A percentile compares a stretch with the other conserved stretches of the same genome.
phyloP scores from a whole-genome alignment of 805 yeast genomes.

The Candida morakotiae region DNA sequence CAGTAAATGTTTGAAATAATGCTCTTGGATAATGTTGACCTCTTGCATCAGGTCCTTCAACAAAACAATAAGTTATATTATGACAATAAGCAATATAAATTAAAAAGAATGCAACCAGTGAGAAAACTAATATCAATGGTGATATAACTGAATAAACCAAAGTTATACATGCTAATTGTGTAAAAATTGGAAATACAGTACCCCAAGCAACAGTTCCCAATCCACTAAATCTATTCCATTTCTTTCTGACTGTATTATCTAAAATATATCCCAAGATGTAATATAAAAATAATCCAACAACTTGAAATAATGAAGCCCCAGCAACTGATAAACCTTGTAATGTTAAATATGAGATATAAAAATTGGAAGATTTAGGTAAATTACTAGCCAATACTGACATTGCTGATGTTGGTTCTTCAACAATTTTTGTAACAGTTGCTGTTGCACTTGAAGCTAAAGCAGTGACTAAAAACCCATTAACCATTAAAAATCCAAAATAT shows the following conservation, averaged over 20 bases:
- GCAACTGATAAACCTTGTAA: slow-evolving; percentile 66
- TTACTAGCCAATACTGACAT: slow-evolving; percentile 60
- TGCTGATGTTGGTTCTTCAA: slow-evolving; percentile 54
- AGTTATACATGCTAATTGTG: slow-evolving; percentile 65
- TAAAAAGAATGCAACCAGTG: slow-evolving; percentile 64
- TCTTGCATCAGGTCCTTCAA: slow-evolving; percentile 66
- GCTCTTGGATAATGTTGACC: slow-evolving; percentile 89
- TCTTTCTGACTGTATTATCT: slow-evolving; percentile 66
- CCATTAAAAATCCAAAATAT: slow-evolving; percentile 65
- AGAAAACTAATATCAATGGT: slow-evolving; percentile 77
- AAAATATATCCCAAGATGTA: slow-evolving; percentile 54
- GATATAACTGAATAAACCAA: slow-evolving; percentile 70
- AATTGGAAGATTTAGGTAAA: slow-evolving; percentile 71
- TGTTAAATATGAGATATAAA: slow-evolving; percentile 62
- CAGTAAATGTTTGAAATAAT: slow-evolving; percentile 80
- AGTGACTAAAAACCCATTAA: slow-evolving; percentile 68
- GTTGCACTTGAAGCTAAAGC: slow-evolving; percentile 71
- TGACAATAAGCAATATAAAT: slow-evolving; percentile 76
- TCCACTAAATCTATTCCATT: slow-evolving; percentile 53
- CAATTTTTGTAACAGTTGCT: slow-evolving; percentile 59
- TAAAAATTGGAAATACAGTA: slow-evolving; percentile 70
- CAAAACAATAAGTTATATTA: slow-evolving; percentile 67
- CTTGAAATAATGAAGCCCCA: slow-evolving; percentile 62
- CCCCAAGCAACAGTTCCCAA: slow-evolving; percentile 65
- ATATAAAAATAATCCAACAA: slow-evolving; percentile 54